Evolutionary conservation across 345 rosid species (phyloP).

Genomic region (Eucalyptus guilfoylei): DNA sequence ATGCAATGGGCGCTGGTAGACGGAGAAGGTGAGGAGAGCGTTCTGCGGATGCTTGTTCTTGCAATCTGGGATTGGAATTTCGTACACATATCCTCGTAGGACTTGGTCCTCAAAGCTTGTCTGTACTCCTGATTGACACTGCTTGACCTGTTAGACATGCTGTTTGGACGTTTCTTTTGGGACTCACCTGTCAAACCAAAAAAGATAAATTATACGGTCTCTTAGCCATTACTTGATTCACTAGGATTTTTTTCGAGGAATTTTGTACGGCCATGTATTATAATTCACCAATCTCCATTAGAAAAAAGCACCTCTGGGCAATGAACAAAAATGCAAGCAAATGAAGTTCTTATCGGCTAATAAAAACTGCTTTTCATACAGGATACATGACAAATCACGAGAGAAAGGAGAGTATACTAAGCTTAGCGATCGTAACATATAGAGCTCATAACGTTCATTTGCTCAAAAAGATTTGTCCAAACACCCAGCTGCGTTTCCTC

Average conservation of each 20-base stretch:
- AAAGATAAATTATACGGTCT: neutral
- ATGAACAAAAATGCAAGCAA: neutral
- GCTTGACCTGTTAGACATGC: slow-evolving; percentile 5
- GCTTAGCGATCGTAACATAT: neutral
- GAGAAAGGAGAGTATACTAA: neutral
- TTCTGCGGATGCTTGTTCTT: slow-evolving; percentile 3
- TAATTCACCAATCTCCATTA: neutral
- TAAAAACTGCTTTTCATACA: neutral
- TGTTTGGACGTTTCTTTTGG: neutral
- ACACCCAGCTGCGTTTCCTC: neutral
- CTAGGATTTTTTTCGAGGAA: neutral
- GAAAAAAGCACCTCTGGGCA: neutral
- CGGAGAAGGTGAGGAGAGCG: neutral
- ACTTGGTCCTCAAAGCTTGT: slow-evolving; percentile 69
- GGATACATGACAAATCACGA: neutral
- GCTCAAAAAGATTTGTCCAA: neutral
- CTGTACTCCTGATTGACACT: slow-evolving; percentile 69
- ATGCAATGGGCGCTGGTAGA: neutral
- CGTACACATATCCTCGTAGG: slow-evolving; percentile 63
- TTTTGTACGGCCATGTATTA: neutral
- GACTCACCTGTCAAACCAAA: neutral
- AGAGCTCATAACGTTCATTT: neutral
- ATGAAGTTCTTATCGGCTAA: neutral
- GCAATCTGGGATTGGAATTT: slow-evolving; percentile 39
- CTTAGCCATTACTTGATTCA: neutral